Percentiles rank a stretch among this genome's conserved stretches.
phyloP scores from a whole-genome alignment of 1,284 basidiomycete species.

The Rhodofomes roseus region DNA sequence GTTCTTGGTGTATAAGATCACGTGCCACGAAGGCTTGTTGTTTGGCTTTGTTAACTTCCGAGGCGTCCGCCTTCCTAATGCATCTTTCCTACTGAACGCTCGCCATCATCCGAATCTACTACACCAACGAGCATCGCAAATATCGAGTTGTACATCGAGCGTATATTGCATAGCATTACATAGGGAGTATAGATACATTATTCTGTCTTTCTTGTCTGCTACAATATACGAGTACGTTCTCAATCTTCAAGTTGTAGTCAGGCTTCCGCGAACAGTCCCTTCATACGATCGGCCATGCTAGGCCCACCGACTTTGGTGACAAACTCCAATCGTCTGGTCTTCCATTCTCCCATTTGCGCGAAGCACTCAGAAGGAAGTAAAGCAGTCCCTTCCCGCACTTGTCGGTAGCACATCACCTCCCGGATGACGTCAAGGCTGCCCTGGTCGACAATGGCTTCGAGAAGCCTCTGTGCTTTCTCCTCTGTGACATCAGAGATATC shows the following conservation, averaged over 20 bases:
- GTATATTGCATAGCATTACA: too few relatives aligned
- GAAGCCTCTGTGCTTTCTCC: slow-evolving; percentile 44
- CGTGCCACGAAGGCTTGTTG: neutral
- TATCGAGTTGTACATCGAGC: too few relatives aligned
- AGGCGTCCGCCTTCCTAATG: too few relatives aligned
- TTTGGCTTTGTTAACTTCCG: neutral
- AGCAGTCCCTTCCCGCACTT: slow-evolving; percentile 26
- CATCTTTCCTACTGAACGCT: too few relatives aligned
- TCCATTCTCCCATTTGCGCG: slow-evolving; percentile 23
- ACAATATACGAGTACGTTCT: too few relatives aligned
- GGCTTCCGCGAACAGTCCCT: slow-evolving; percentile 15
- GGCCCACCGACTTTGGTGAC: slow-evolving; percentile 17
- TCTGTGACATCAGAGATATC: slow-evolving; percentile 41
- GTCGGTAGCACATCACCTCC: slow-evolving; percentile 54
- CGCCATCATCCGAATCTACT: too few relatives aligned
- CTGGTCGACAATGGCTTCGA: slow-evolving; percentile 50
- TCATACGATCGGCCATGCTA: slow-evolving; percentile 17
- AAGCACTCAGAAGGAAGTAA: slow-evolving; percentile 41
- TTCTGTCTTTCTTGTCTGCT: too few relatives aligned
- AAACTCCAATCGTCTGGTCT: slow-evolving; percentile 22
- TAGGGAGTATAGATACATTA: too few relatives aligned
- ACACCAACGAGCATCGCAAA: too few relatives aligned
- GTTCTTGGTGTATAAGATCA: neutral
- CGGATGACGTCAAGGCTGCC: slow-evolving; percentile 43
- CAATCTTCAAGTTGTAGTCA: neutral